Evolutionary conservation across 2,329 filamentous ascomycete species (phyloP).

Genomic region (Bipolaris bicolor): DNA sequence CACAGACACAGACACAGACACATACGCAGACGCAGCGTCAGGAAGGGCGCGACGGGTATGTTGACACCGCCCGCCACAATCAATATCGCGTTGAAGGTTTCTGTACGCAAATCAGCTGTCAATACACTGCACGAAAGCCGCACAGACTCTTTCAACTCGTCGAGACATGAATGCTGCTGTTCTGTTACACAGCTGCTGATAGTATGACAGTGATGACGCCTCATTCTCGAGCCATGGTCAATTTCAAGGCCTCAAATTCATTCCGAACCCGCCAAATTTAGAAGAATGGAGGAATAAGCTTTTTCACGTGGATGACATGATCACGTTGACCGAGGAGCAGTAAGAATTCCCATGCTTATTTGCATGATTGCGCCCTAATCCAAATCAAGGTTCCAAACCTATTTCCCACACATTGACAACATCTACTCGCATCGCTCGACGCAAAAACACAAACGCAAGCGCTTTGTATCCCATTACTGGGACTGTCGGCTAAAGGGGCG

Average conservation of each 20-base stretch:
- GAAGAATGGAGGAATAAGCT: constrained; percentile 72
- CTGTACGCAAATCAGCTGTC: neutral
- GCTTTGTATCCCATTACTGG: constrained; percentile 85
- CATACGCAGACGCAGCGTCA: constrained; percentile 7
- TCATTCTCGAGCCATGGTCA: constrained; percentile 59
- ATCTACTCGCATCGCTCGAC: constrained; percentile 84
- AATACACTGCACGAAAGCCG: neutral
- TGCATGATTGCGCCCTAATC: constrained; percentile 1
- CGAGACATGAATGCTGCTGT: neutral
- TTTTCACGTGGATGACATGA: constrained; percentile 76
- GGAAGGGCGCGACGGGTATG: constrained; percentile 11
- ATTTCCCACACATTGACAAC: constrained; percentile 84
- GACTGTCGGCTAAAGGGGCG: constrained; percentile 82
- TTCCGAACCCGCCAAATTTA: constrained; percentile 71
- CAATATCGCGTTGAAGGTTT: neutral
- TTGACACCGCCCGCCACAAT: neutral
- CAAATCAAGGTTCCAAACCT: constrained; percentile 72
- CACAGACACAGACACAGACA: constrained; percentile 4
- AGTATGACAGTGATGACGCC: constrained; percentile 28
- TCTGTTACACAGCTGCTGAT: neutral
- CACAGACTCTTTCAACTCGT: neutral
- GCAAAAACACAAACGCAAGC: constrained; percentile 79
- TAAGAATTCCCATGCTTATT: constrained; percentile 49
- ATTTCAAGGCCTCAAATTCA: constrained; percentile 60
- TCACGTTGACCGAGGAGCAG: constrained; percentile 76